Evolutionary conservation across 345 rosid genomes (phyloP).

Genomic region (Populus ilicifolia): DNA sequence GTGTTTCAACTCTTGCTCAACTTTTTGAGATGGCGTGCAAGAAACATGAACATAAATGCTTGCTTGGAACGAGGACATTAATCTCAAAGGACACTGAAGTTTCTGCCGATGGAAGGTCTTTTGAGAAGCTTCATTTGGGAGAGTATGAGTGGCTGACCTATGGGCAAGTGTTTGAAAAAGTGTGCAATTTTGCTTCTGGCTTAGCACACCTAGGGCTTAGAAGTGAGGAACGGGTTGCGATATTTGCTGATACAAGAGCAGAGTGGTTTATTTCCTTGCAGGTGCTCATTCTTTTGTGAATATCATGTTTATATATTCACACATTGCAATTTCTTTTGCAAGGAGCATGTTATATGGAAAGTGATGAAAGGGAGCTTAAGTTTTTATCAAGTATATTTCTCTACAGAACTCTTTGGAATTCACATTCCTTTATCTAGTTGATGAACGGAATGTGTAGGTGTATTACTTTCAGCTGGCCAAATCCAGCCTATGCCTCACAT

Average conservation of each 20-base stretch:
- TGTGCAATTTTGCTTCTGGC: slow-evolving; percentile 77
- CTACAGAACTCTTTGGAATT: neutral
- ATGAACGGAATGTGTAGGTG: neutral
- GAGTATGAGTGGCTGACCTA: slow-evolving; percentile 86
- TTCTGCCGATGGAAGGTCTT: slow-evolving; percentile 57
- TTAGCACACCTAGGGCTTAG: slow-evolving; percentile 64
- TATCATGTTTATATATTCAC: neutral
- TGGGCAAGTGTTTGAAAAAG: slow-evolving; percentile 54
- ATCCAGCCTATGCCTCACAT: neutral
- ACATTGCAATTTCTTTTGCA: neutral
- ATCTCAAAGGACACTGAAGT: slow-evolving; percentile 66
- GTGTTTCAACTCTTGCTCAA: slow-evolving; percentile 74
- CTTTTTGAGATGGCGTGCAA: slow-evolving; percentile 81
- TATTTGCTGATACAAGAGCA: slow-evolving; percentile 88
- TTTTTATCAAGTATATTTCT: neutral
- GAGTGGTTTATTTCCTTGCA: slow-evolving; percentile 96
- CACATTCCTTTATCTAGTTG: neutral
- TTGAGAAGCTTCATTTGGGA: slow-evolving; percentile 94
- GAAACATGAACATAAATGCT: slow-evolving; percentile 41
- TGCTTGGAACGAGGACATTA: slow-evolving; percentile 77
- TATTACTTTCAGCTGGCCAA: neutral
- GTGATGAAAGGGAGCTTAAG: neutral
- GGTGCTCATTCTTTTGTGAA: slow-evolving; percentile 38
- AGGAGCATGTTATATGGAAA: neutral
- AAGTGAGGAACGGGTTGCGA: slow-evolving; percentile 79